phyloP scores from a whole-genome alignment of 1,284 basidiomycete genomes.

The Testicularia cyperi region DNA sequence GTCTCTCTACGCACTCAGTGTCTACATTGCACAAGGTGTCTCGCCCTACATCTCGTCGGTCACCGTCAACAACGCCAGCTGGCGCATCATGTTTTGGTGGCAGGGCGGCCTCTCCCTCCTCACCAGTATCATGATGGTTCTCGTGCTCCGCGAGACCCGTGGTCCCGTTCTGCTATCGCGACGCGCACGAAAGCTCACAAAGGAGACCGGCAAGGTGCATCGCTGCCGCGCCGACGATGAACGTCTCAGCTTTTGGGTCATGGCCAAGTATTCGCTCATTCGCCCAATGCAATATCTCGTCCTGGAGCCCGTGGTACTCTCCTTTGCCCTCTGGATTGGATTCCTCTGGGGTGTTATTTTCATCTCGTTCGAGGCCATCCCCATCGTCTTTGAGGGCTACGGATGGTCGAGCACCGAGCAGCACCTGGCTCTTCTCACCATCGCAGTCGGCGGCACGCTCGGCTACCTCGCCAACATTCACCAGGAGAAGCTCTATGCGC shows the following conservation, averaged over 20 bases:
- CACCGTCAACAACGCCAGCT: constrained; percentile 42
- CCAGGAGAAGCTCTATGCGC: constrained; percentile 47
- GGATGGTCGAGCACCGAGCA: constrained; percentile 41
- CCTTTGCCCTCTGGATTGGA: constrained; percentile 62
- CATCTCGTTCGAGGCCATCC: constrained; percentile 36
- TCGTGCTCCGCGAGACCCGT: constrained; percentile 56
- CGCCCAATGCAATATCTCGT: constrained; percentile 59
- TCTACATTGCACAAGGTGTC: constrained; percentile 59
- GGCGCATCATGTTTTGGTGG: constrained; percentile 55
- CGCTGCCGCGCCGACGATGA: constrained; percentile 59
- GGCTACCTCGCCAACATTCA: constrained; percentile 70
- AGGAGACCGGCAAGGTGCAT: constrained; percentile 60
- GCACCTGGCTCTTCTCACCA: constrained; percentile 36
- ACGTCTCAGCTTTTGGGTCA: constrained; percentile 37
- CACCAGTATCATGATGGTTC: constrained; percentile 25
- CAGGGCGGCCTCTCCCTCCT: constrained; percentile 27
- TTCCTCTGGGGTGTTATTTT: constrained; percentile 41
- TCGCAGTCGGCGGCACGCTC: constrained; percentile 59
- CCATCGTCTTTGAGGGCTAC: constrained; percentile 52
- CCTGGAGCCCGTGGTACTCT: constrained; percentile 63
- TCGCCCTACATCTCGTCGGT: constrained; percentile 50
- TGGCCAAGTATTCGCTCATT: constrained; percentile 56
- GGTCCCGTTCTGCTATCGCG: constrained; percentile 63
- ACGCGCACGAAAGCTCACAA: constrained; percentile 59
- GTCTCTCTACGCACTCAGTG: constrained; percentile 60